Evolutionary conservation across 495 filamentous ascomycete species (phyloP).

Genomic region (Saxophila tyrrhenica): DNA sequence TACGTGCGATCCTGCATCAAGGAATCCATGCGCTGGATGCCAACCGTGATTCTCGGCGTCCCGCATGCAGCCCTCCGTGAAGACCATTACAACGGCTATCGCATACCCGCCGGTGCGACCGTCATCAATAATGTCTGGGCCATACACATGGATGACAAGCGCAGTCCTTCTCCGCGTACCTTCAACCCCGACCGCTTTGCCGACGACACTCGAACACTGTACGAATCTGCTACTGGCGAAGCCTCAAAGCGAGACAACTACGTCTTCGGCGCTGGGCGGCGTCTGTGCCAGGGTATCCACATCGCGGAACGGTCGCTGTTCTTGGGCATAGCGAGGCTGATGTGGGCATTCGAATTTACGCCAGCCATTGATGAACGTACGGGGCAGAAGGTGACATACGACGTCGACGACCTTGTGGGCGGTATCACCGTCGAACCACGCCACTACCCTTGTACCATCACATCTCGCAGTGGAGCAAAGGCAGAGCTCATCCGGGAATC

Average conservation of each 20-base stretch:
- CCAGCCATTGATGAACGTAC: too few relatives aligned
- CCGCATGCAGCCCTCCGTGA: conserved; percentile 29
- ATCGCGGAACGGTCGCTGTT: conserved; percentile 23
- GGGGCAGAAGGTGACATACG: too few relatives aligned
- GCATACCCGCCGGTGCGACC: conserved; percentile 20
- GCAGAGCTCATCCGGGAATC: too few relatives aligned
- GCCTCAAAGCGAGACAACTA: conserved; percentile 21
- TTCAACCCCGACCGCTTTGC: conserved; percentile 19
- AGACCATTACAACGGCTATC: conserved; percentile 25
- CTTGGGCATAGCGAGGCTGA: too few relatives aligned
- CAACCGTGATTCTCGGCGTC: conserved; percentile 19
- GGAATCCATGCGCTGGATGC: conserved; percentile 20
- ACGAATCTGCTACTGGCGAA: conserved; percentile 18
- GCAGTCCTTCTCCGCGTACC: conserved; percentile 9
- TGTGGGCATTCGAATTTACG: too few relatives aligned
- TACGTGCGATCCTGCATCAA: conserved; percentile 17
- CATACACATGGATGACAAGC: conserved; percentile 20
- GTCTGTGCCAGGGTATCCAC: conserved; percentile 25
- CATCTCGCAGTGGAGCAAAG: too few relatives aligned
- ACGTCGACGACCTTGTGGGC: too few relatives aligned
- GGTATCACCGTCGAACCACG: too few relatives aligned
- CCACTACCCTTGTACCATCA: too few relatives aligned
- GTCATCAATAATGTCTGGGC: conserved; percentile 21
- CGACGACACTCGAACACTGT: background rate
- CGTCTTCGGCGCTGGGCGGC: conserved; percentile 25